Evolutionary conservation across 306 rosid species (phyloP).

Genomic region (Alnus glutinosa): DNA sequence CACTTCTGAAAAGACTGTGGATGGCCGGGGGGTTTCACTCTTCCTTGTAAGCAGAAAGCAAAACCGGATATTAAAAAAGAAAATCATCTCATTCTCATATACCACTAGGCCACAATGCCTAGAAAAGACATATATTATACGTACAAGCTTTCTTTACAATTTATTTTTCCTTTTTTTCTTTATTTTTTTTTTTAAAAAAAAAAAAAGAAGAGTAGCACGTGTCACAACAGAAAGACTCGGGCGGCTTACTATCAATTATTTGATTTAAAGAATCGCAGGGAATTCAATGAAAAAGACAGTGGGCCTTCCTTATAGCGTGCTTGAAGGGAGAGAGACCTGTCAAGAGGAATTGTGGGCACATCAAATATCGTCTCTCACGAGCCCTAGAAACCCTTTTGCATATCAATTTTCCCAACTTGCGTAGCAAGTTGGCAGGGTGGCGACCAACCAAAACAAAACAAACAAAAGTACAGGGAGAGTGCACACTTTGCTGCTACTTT

Average conservation of each 20-base stretch:
- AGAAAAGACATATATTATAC: not conserved
- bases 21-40: not conserved
- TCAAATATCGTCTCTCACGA: not conserved
- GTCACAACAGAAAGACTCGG: conserved; percentile 20
- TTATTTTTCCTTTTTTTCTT: not conserved
- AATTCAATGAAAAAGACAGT: not conserved
- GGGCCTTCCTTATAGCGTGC: conserved; percentile 4
- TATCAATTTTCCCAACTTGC: not conserved
- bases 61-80: not conserved
- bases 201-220: not conserved
- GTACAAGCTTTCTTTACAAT: not conserved
- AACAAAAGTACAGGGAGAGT: not conserved
- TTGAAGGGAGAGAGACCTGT: not conserved
- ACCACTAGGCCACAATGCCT: not conserved
- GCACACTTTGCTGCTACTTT: conserved; percentile 1
- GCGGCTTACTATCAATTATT: conserved; percentile 13
- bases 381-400: not conserved
- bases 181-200: not conserved
- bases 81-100: not conserved
- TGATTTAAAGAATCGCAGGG: not conserved
- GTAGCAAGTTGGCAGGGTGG: not conserved
- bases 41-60: not conserved
- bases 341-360: not conserved
- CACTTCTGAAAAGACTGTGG: not conserved
- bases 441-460: not conserved